Conservation (phyloP, 2,329 filamentous ascomycete genomes). For the Botrytis medusae region DNA sequence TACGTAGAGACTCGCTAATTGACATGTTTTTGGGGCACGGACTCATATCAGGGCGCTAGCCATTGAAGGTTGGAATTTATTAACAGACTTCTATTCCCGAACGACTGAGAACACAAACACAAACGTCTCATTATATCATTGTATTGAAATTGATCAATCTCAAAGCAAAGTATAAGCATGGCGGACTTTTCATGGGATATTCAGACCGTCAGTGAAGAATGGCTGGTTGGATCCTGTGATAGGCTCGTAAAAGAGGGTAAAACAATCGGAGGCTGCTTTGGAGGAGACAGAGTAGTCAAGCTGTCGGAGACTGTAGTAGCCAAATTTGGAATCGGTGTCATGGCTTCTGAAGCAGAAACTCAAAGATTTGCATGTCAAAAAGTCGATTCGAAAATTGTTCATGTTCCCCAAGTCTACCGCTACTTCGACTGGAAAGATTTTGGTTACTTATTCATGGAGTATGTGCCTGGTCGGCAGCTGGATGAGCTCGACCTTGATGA, state of each 20-base stretch:
- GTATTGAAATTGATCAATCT: background rate
- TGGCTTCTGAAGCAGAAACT: constrained; percentile 29
- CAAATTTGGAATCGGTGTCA: constrained; percentile 31
- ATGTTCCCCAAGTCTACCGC: constrained; percentile 31
- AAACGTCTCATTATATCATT: background rate
- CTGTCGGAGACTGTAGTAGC: constrained; percentile 26
- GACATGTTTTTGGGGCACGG: no score
- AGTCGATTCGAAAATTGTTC: constrained; percentile 28
- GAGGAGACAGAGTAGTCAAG: background rate
- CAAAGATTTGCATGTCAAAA: constrained; percentile 30
- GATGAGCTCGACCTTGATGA: constrained; percentile 22
- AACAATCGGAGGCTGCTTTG: background rate
- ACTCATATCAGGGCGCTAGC: no score
- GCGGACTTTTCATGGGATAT: background rate
- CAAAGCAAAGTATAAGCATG: background rate
- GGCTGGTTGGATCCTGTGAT: background rate
- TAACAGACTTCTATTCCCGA: background rate
- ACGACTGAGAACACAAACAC: background rate
- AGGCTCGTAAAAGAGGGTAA: background rate
- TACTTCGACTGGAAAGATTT: constrained; percentile 26
- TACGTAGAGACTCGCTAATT: no score
- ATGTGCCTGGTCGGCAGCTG: constrained; percentile 29
- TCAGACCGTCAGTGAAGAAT: background rate
- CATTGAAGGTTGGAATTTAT: background rate
- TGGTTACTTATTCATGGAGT: constrained; percentile 37